Percentiles rank a stretch among this genome's conserved stretches.
Conservation (phyloP, 2,329 filamentous ascomycete species). For the Cadophora gregata region DNA sequence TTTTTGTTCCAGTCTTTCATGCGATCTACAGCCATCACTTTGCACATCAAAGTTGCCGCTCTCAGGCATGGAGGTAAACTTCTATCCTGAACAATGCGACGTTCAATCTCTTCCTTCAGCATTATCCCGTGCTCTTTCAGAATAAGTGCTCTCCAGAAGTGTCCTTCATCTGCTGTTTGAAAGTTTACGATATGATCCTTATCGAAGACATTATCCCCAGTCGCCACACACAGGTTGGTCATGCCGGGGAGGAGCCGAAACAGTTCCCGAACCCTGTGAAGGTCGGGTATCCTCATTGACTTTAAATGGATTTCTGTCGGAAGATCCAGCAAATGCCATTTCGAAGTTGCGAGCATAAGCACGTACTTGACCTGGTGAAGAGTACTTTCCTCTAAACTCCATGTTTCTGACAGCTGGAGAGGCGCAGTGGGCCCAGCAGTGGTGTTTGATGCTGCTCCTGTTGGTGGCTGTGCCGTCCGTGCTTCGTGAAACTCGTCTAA, state of each 20-base stretch:
- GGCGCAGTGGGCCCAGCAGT: too few species aligned
- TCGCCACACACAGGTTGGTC: background rate
- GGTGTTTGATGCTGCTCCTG: too few species aligned
- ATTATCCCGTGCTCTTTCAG: background rate
- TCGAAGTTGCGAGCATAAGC: too few species aligned
- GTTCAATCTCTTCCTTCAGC: background rate
- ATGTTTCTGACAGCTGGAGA: too few species aligned
- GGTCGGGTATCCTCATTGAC: background rate
- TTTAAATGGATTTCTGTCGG: too few species aligned
- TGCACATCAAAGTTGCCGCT: background rate
- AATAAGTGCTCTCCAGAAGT: background rate
- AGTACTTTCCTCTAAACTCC: too few species aligned
- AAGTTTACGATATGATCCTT: background rate
- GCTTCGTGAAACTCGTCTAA: too few species aligned
- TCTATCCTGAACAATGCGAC: background rate
- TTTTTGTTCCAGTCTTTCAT: background rate
- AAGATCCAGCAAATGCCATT: too few species aligned
- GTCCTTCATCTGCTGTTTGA: background rate
- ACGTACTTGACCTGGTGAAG: too few species aligned
- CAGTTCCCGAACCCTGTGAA: background rate
- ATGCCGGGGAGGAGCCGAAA: background rate
- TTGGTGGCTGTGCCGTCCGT: too few species aligned
- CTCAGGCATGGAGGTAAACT: background rate
- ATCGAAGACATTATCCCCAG: background rate
- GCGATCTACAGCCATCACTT: too few species aligned